Conservation (phyloP, 768 basidiomycete species). For the Tricholomella constricta region DNA sequence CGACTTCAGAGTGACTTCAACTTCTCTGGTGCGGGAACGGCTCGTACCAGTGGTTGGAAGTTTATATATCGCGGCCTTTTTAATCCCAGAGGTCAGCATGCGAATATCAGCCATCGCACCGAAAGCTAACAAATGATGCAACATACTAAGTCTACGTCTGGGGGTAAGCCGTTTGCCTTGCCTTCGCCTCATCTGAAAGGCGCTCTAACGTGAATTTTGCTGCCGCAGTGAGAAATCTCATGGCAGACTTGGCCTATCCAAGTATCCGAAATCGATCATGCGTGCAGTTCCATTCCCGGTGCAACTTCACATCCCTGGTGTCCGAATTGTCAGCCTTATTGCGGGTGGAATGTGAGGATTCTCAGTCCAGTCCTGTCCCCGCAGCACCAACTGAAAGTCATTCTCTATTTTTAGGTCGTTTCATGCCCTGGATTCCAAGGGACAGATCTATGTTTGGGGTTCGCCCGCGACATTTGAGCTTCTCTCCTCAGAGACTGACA, state of each 20-base stretch:
- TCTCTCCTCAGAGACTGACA: conserved; percentile 6
- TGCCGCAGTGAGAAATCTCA: conserved; percentile 55
- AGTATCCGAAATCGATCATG: conserved; percentile 32
- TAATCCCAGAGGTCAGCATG: conserved; percentile 62
- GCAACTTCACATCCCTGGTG: conserved; percentile 59
- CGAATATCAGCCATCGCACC: background rate
- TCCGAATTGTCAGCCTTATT: conserved; percentile 67
- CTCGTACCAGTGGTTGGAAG: conserved; percentile 78
- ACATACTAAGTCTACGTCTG: conserved; percentile 46
- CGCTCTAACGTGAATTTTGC: background rate
- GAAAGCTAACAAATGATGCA: conserved; percentile 1
- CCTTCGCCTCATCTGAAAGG: conserved; percentile 6
- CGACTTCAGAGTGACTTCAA: conserved; percentile 74
- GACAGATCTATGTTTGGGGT: conserved; percentile 84
- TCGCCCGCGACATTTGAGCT: conserved; percentile 14
- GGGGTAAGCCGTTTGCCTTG: conserved; percentile 48
- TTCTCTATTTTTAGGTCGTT: conserved; percentile 57
- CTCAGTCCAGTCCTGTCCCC: background rate
- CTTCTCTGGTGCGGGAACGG: conserved; percentile 71
- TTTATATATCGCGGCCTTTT: conserved; percentile 73
- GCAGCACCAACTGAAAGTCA: background rate
- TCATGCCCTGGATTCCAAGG: conserved; percentile 79
- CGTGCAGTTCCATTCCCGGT: conserved; percentile 62
- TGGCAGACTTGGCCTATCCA: conserved; percentile 62
- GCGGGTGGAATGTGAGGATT: conserved; percentile 81